Base-by-base conservation (phyloP, 1,284 basidiomycete genomes). In the Takashimella koratensis region DNA sequence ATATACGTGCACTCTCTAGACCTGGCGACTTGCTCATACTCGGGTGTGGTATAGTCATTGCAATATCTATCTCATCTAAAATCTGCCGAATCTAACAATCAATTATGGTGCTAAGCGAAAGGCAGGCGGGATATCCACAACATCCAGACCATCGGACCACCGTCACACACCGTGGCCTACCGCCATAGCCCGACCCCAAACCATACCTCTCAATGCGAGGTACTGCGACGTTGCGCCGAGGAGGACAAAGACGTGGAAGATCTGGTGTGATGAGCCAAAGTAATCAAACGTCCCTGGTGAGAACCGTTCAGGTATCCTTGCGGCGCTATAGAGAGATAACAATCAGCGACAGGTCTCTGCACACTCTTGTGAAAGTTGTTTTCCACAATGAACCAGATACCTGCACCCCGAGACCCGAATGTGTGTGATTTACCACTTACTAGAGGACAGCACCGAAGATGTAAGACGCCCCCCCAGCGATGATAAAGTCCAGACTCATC, bases 181-280 rank as follows among this genome's bases (percentile, higher is more conserved):
- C 30, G 30, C 30, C 30, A 36, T 36, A 36, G 54, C 50, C n/a
- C 66, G 41, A 3, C 70, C 68, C 54, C 63, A 67, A 22, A 67
- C 63, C 70, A 74, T 74, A 23, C 70, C 67, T 24, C 68, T 50
- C 47, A 74, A 49, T 1, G 73, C 73, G 2, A 63, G 54, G 75
- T 88, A 92, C 71, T 92, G 89, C 36, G 84, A 80, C 57, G 87
- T 77, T 11, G 87, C 88, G 2, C 88, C 92, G 22, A 84, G 72
- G 44, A 94, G 79, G 23, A 94, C 90, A 67, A 84, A 86, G 61
- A 83, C 68, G 70, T 95, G 92, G 75, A 96, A 95, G 66, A 93
- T 87, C 74, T 79, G 75, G 78, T 93, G 90, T 26, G 86, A 90
- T 1, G 86, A 81, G 51, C 86, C 83, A 62, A 92, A 81, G 68